Evolutionary conservation across 495 filamentous ascomycete species (phyloP).

Genomic region (Aspergillus bertholletiae): DNA sequence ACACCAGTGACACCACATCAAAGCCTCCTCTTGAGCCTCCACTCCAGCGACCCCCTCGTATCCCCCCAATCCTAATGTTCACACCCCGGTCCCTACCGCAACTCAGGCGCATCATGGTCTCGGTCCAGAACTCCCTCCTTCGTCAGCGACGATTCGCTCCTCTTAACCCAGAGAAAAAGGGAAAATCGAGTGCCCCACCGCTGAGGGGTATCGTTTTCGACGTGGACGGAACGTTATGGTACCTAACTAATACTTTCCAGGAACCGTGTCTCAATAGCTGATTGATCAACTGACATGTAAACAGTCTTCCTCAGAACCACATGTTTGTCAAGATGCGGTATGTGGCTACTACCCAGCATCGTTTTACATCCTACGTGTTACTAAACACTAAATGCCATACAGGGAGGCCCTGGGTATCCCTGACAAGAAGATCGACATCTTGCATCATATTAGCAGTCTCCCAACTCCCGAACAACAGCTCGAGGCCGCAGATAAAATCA

Average conservation of each 20-base stretch:
- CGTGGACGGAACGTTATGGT: constrained; percentile 91
- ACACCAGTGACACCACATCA: constrained; percentile 1
- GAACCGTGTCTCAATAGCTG: neutral
- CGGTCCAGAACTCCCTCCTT: constrained; percentile 21
- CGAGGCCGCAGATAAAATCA: constrained; percentile 68
- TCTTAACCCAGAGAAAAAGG: constrained; percentile 36
- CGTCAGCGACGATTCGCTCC: constrained; percentile 52
- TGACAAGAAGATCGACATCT: constrained; percentile 69
- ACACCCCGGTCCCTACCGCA: neutral
- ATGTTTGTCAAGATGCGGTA: constrained; percentile 89
- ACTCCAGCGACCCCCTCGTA: neutral
- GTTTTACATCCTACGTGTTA: neutral
- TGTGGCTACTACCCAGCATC: constrained; percentile 10
- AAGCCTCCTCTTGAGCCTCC: neutral
- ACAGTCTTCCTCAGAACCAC: constrained; percentile 83
- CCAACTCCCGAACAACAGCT: constrained; percentile 54
- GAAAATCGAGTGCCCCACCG: constrained; percentile 41
- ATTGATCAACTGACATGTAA: neutral
- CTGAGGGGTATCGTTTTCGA: constrained; percentile 89
- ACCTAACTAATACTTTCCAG: neutral
- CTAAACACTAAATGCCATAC: constrained; percentile 3
- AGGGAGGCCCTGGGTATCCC: constrained; percentile 65
- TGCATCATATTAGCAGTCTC: constrained; percentile 78
- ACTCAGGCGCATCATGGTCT: constrained; percentile 28
- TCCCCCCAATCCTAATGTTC: neutral